Conservation (phyloP, 306 rosid species). For the Cajanus cajan region DNA sequence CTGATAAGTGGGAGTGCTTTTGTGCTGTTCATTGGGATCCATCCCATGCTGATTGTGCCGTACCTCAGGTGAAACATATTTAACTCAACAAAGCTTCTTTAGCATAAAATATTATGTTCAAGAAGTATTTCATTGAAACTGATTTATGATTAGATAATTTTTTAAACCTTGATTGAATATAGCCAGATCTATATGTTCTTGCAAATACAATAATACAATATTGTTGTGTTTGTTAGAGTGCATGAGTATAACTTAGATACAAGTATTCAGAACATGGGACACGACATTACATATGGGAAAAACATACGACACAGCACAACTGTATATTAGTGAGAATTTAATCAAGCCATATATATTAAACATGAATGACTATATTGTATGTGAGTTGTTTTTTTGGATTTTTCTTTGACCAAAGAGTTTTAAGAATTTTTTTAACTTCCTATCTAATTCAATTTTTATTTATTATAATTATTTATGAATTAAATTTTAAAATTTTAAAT, state of each 20-base stretch:
- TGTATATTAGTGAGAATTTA: not conserved
- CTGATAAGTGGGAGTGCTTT: slow-evolving; percentile 54
- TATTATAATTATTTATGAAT: too few relatives aligned
- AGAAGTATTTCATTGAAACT: not conserved
- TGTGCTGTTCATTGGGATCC: slow-evolving; percentile 61
- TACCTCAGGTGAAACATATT: slow-evolving; percentile 49
- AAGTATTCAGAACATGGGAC: not conserved
- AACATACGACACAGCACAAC: not conserved
- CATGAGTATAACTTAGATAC: not conserved
- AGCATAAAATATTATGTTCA: not conserved
- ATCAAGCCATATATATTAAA: too few relatives aligned
- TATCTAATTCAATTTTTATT: too few relatives aligned
- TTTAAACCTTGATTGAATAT: not conserved
- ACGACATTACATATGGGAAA: not conserved
- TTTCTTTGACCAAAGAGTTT: too few relatives aligned
- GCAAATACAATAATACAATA: not conserved
- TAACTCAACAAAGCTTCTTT: not conserved
- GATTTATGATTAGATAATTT: not conserved
- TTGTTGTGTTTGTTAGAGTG: not conserved
- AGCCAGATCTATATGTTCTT: not conserved
- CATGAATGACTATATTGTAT: too few relatives aligned
- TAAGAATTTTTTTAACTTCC: too few relatives aligned
- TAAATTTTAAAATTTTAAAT: too few relatives aligned
- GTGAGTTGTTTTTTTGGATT: too few relatives aligned
- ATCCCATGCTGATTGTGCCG: slow-evolving; percentile 58